Base-by-base conservation (phyloP, 2,329 filamentous ascomycete species). In the Simplicillium aogashimaense region DNA sequence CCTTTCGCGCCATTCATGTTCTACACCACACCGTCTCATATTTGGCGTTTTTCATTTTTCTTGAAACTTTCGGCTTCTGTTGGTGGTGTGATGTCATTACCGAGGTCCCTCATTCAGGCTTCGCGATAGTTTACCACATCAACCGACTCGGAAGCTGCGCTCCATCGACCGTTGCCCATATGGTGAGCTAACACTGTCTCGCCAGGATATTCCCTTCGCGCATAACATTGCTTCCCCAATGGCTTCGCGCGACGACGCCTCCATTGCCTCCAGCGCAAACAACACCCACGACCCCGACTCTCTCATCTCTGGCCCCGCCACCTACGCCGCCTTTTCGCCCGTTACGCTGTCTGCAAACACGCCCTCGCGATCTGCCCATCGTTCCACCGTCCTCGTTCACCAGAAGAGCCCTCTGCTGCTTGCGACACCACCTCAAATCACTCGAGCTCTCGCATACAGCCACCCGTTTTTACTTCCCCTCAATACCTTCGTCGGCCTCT, bases 351-450 rank as follows among this genome's bases (percentile, higher is more conserved):
- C 79, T 35, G 76, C 82, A 42, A 74, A 76, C 30, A 74, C 79
- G 5, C 70, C 82, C 36, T 70, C 69, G 40, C 65, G 70, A 43
- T 67, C 74, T 28, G 72, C 76, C 35, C 83, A 90, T 46, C 80
- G 86, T 35, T 94, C 87, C 14, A 94, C 87, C 42, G 89, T 98
- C 51, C 79, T 97, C 50, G 89, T 98, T 15, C 89, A 97, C 62
- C 90, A 95, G 60, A 98, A 97, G 65, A 95, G 87, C 13, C 92
- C 92, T 10, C 66, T 98, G 35, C 74, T 98, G 14, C 81, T 94
- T 44, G 88, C 90, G 13, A 98, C 92, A 9, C 92, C 92, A 34
- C 92, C 92, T 2, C 86, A 95, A 57, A 83, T 98, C 58, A 98
- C 92, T 3, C 79, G 92, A 51, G 89, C 90, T 12, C 73, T 98